Base-by-base conservation (phyloP, 768 basidiomycete genomes). In the Hemileccinum impolitum region DNA sequence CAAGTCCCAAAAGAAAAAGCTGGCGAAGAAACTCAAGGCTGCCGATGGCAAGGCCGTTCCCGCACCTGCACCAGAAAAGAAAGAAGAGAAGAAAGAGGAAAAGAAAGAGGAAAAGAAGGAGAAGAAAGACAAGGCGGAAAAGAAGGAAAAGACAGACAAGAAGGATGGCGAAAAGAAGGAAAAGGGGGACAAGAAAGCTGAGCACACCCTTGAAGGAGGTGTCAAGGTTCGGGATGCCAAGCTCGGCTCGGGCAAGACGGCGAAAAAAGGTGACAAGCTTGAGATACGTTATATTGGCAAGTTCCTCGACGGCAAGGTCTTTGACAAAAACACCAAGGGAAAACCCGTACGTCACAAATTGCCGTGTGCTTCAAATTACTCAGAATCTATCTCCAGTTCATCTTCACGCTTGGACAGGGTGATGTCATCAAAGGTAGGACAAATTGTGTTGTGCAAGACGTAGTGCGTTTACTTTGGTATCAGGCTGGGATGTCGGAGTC, bases 251-350 rank as follows among this genome's bases (percentile, higher is more conserved):
- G 95, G 95, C n/a, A 82, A 88, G 32, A 75, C 77, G 61, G 93
- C 90, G 15, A 96, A 94, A 75, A 80, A 82, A 47, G 94, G 94
- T 14, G 83, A 86, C 70, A 84, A 74, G 37, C 77, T 96, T 42
- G 74, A 73, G 46, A 90, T 98, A 86, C 77, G 95, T 49, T 98
- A 97, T 70, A 85, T 98, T 58, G 95, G 95, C 56, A 95, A 94
- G 73, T 75, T 96, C 37, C 67, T 72, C 44, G 81, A 84, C 52
- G 88, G 87, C 57, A 85, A 81, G 57, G 55, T 83, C 17, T 93
- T 93, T 56, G 91, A 94, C 70, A 74, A 77, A 56, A 93, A 93
- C 68, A 79, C 75, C 56, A 86, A 83, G 67, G 94, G 94, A 58
- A 85, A 87, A 60, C 91, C 93, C 21, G 90, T 95, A 63, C 62